Percentiles rank a stretch among this genome's conserved stretches.
phyloP scores from a whole-genome alignment of 371 early-diverging fungal species.

The Lichtheimia hyalospora region DNA sequence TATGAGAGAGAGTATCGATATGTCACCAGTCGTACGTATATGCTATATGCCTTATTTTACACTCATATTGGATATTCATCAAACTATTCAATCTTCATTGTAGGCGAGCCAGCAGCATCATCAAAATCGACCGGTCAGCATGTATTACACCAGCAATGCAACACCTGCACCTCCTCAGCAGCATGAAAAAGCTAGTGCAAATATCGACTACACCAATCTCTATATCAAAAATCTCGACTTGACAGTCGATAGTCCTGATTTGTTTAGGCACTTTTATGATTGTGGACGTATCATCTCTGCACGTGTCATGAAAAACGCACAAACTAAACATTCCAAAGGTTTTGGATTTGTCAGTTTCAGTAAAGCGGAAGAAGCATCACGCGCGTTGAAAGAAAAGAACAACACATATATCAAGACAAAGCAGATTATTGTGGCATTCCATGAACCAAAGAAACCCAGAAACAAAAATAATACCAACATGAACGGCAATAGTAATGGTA shows the following conservation, averaged over 20 bases:
- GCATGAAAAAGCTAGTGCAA: not conserved
- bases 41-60: too few relatives aligned
- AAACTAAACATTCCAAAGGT: conserved; percentile 41
- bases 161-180: not conserved
- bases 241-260: conserved; percentile 31
- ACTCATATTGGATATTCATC: too few relatives aligned
- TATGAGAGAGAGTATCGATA: not conserved
- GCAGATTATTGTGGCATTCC: conserved; percentile 43
- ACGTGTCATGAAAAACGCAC: conserved; percentile 39
- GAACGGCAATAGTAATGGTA: not conserved
- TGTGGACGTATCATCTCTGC: conserved; percentile 46
- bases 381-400: conserved; percentile 40
- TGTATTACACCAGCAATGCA: not conserved
- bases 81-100: not conserved
- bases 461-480: conserved; percentile 16
- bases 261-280: conserved; percentile 38
- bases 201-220: conserved; percentile 30
- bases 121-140: not conserved
- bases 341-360: conserved; percentile 47
- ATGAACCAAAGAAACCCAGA: conserved; percentile 43
- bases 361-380: conserved; percentile 36
- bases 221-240: conserved; percentile 46
- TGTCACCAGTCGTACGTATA: not conserved
- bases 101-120: not conserved
- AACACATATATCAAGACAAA: conserved; percentile 32